A percentile compares a stretch with the other conserved stretches of the same genome.
Evolutionary conservation across 1,284 basidiomycete species (phyloP).

Genomic region (Wallemia ichthyophaga): DNA sequence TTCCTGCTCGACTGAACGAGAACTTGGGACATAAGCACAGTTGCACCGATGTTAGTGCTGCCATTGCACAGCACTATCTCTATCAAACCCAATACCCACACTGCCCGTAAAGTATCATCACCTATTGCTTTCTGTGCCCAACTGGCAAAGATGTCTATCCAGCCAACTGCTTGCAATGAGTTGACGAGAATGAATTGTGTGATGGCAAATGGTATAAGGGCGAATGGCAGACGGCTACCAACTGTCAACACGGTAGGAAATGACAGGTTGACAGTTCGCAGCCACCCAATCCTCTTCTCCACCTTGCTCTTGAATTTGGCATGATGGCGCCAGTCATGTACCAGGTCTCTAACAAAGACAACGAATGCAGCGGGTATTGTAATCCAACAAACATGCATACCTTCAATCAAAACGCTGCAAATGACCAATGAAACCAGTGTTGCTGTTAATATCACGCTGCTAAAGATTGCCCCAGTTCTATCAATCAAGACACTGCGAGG

Average conservation of each 20-base stretch:
- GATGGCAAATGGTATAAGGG: constrained; percentile 70
- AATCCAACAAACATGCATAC: constrained; percentile 36
- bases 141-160: constrained; percentile 53
- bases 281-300: constrained; percentile 3
- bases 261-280: constrained; percentile 7
- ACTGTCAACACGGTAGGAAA: constrained; percentile 50
- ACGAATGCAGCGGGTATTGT: constrained; percentile 54
- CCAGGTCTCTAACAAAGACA: constrained; percentile 38
- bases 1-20: constrained; percentile 16
- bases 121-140: constrained; percentile 25
- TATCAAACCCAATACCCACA: constrained; percentile 26
- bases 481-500: constrained; percentile 22
- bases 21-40: constrained; percentile 50
- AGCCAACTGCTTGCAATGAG: constrained; percentile 51
- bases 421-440: constrained; percentile 29
- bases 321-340: constrained; percentile 21
- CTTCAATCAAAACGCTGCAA: constrained; percentile 26
- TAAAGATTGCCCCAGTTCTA: constrained; percentile 22
- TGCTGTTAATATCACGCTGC: constrained; percentile 19
- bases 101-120: constrained; percentile 21
- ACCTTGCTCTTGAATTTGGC: constrained; percentile 4
- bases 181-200: constrained; percentile 86
- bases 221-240: constrained; percentile 38
- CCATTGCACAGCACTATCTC: constrained; percentile 47
- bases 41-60: constrained; percentile 78